Base-by-base conservation (phyloP, 768 basidiomycete species). In the Xerocomellus dryophilus region DNA sequence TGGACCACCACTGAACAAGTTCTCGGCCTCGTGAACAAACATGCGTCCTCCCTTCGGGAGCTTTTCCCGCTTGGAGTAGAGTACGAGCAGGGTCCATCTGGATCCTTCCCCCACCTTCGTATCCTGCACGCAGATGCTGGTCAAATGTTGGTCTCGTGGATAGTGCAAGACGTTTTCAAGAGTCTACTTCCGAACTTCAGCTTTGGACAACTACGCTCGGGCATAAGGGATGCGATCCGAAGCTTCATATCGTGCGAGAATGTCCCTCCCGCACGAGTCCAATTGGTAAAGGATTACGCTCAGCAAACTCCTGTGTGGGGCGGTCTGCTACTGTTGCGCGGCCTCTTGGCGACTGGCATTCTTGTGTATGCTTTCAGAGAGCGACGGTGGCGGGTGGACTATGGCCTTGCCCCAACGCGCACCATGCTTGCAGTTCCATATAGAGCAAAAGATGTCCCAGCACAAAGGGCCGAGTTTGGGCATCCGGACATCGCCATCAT, bases 351-450 rank as follows among this genome's bases (percentile, higher is more conserved):
- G 4, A 57, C 55, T 0, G 73, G 70, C 0, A 69, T 74, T n/a
- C 58, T 74, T 2, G 35, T 66, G 12, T 67, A 66, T 40, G 65
- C 59, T 6, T 56, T 74, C 34, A 64, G 42, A 39, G 72, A 74
- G 4, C 70, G 69, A 27, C 61, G 75, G 21, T 74, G 73, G 73
- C 54, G 74, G 3, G 75, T 76, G 6, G 69, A 75, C 49, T 76
- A 71, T 58, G 73, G 73, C 3, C 69, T 71, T 14, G 54, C 71
- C 39, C 63, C 53, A 7, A 9, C 35, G 17, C 69, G 73, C 10
- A 73, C 74, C 0, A 58, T 65, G 60, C 57, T 74, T 4, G 73
- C 73, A 0, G 75, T 74, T 1, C 73, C 73, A 0, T 74, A 74
- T 27, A 61, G 73, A 3, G 74, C 73, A 0, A 74, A 71, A 50